Conservation (phyloP, 305 asterid genomes). For the Fraxinus ornus region DNA sequence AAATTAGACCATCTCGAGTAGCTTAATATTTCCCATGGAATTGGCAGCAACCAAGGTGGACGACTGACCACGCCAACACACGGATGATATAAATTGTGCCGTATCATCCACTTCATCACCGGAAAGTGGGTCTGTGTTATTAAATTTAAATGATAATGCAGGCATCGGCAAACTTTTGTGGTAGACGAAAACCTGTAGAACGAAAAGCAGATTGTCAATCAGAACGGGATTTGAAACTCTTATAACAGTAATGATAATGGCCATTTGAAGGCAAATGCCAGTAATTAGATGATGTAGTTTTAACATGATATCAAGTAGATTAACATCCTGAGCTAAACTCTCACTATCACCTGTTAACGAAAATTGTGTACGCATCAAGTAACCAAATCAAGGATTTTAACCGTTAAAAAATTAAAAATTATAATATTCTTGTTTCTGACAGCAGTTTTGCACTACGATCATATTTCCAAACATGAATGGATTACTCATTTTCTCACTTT, state of each 20-base stretch:
- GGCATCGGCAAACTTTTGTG: constrained; percentile 95
- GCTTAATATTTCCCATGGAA: constrained; percentile 86
- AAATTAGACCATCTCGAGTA: constrained; percentile 79
- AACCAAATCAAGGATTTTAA: not conserved
- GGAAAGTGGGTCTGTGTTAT: constrained; percentile 60
- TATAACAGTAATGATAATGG: not conserved
- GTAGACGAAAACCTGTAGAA: constrained; percentile 64
- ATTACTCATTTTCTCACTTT: not conserved
- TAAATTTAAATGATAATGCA: constrained; percentile 63
- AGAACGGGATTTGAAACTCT: not conserved
- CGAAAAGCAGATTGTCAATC: not conserved
- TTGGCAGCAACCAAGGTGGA: constrained; percentile 94
- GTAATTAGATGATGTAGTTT: not conserved
- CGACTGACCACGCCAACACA: constrained; percentile 94
- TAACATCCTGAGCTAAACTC: not conserved
- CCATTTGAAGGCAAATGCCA: not conserved
- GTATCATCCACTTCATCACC: constrained; percentile 70
- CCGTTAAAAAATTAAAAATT: not conserved
- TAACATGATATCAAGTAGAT: not conserved
- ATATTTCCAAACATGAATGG: not conserved
- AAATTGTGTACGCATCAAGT: too few relatives aligned
- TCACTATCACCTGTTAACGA: not conserved
- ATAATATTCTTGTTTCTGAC: not conserved
- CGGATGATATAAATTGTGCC: constrained; percentile 85
- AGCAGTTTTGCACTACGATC: not conserved